Conservation (phyloP, 495 filamentous ascomycete species). For the Podospora comata region DNA sequence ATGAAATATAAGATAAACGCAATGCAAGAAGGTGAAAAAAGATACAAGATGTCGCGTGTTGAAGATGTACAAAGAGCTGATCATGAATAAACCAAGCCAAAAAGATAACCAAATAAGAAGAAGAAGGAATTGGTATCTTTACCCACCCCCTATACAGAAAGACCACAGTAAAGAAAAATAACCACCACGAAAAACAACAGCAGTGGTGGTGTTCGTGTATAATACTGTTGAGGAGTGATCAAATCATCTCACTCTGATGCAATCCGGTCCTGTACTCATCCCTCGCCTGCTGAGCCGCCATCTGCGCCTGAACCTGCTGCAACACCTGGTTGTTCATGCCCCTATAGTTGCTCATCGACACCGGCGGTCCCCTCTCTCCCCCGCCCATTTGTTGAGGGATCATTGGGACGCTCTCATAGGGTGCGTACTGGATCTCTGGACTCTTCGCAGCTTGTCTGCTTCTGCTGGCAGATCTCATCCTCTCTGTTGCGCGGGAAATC, state of each 20-base stretch:
- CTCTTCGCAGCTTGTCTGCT: constrained; percentile 37
- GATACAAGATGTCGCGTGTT: neutral
- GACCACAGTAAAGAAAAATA: neutral
- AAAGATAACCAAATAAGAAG: neutral
- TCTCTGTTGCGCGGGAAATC: constrained; percentile 62
- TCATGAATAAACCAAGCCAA: neutral
- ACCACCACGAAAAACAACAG: neutral
- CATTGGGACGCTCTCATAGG: constrained; percentile 52
- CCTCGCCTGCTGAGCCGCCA: constrained; percentile 28
- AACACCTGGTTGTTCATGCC: constrained; percentile 20
- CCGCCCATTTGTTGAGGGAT: neutral
- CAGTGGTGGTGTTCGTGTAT: neutral
- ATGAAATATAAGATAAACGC: neutral
- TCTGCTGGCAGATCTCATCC: constrained; percentile 66
- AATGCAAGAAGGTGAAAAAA: neutral
- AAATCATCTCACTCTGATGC: constrained; percentile 48
- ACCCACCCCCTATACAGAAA: neutral
- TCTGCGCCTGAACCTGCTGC: constrained; percentile 26
- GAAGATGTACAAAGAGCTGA: constrained; percentile 1
- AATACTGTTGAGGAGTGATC: constrained; percentile 7
- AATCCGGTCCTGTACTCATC: constrained; percentile 45
- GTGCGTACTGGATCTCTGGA: constrained; percentile 38
- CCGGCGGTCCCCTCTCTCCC: neutral
- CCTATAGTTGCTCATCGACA: constrained; percentile 14
- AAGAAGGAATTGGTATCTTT: neutral